phyloP scores from a whole-genome alignment of 2,329 filamentous ascomycete species.

The Colletotrichum incanum region DNA sequence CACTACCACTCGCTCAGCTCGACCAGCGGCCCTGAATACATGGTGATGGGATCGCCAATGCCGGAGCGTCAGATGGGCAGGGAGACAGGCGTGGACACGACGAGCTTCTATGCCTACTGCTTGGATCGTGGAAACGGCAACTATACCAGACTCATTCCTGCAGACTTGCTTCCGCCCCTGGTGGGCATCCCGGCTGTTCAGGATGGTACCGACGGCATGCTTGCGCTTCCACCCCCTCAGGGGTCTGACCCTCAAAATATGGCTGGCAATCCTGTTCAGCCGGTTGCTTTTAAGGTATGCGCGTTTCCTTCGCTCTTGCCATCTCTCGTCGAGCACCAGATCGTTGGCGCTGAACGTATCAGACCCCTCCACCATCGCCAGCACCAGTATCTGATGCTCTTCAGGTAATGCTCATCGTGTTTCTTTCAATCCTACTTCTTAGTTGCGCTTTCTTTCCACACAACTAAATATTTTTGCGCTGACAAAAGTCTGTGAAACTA shows the following conservation, averaged over 20 bases:
- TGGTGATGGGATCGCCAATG: slow-evolving; percentile 12
- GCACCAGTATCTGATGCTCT: slow-evolving; percentile 50
- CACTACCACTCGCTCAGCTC: slow-evolving; percentile 51
- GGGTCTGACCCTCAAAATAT: slow-evolving; percentile 56
- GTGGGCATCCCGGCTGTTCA: slow-evolving; percentile 61
- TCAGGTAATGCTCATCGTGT: slow-evolving; percentile 50
- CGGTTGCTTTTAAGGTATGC: slow-evolving; percentile 58
- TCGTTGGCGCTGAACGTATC: slow-evolving; percentile 48
- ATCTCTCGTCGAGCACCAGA: slow-evolving; percentile 27
- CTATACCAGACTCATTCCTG: slow-evolving; percentile 69
- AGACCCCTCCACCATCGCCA: slow-evolving; percentile 46
- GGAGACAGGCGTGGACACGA: slow-evolving; percentile 44
- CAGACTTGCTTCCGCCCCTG: slow-evolving; percentile 65
- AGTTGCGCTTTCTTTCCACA: too few species aligned
- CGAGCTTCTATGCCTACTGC: slow-evolving; percentile 63
- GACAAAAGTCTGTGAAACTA: background rate
- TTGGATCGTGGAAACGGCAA: slow-evolving; percentile 68
- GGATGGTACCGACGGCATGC: slow-evolving; percentile 58
- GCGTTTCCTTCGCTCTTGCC: slow-evolving; percentile 1
- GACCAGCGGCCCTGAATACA: slow-evolving; percentile 19
- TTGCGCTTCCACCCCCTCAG: slow-evolving; percentile 62
- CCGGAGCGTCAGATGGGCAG: background rate
- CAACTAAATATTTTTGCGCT: background rate
- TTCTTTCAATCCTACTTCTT: background rate
- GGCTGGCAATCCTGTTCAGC: slow-evolving; percentile 54